Evolutionary conservation across 2,329 filamentous ascomycete genomes (phyloP), one percentile per base, ranked within the genome.

Genomic region (Eurotiales sp.): DNA sequence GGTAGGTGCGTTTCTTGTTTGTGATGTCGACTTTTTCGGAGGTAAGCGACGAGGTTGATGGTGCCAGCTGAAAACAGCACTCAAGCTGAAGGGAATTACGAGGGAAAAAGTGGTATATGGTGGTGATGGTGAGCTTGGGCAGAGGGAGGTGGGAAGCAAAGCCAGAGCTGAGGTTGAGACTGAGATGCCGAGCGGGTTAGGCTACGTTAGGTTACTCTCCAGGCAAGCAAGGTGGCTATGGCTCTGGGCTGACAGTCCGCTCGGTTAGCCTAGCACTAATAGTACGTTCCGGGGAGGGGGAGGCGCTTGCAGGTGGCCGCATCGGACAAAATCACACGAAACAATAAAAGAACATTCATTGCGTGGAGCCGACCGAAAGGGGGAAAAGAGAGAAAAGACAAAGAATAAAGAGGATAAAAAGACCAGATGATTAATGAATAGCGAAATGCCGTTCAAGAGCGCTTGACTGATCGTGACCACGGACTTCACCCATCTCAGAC

Each of bases 171-270:
- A n/a, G n/a, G n/a, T n/a, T n/a, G n/a, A n/a, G n/a, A n/a, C n/a
- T n/a, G n/a, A 41, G 45, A 22, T 40, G 34, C 46, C 17, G 34
- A 39, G 45, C 45, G 34, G 34, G 15, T 37, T n/a, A n/a, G n/a
- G n/a, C n/a, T n/a, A n/a, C n/a, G 30, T 34, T 14, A 4, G 4
- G 8, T n/a, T 2, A 37, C 34, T 15, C 11, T 19, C 15, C 21
- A 8, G 21, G 11, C 34, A 15, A n/a, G 36, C 36, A 19, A 47
- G 34, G 46, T 48, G 46, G 46, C 46, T 48, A 48, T 48, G 46
- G 46, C 44, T 46, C 32, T 46, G 32, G 44, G 32, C 45, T 47
- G 45, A 47, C 45, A 34, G 45, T 48, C 46, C 46, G 46, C 46
- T 48, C 36, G 36, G 46, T 41, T 48, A 48, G 46, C 46, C 46